These are phyloP conservation scores for Hymenotorrendiella dingleyae DNA, from an alignment of 2,329 filamentous ascomycete genomes.

Conservation along the genomic window DNA sequence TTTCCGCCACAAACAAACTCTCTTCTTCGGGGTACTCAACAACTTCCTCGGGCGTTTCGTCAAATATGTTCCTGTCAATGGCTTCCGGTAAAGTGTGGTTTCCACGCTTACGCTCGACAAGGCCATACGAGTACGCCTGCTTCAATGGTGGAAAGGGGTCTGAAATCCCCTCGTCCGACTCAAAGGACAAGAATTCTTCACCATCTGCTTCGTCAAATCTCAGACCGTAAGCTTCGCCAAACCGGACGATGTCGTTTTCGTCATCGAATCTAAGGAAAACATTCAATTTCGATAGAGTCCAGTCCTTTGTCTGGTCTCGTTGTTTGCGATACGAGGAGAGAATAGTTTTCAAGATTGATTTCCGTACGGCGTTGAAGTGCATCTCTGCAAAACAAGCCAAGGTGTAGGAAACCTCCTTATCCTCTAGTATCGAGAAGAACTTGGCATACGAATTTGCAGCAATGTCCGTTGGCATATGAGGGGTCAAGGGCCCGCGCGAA, in stretches of 20 bases:
- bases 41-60: slow-evolving; percentile 26
- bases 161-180: slow-evolving; percentile 17
- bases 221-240: slow-evolving; percentile 54
- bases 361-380: slow-evolving; percentile 57
- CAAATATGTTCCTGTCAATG: slow-evolving; percentile 50
- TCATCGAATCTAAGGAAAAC: slow-evolving; percentile 60
- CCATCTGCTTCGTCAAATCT: slow-evolving; percentile 41
- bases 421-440: slow-evolving; percentile 56
- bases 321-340: slow-evolving; percentile 50
- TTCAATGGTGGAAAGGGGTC: slow-evolving; percentile 43
- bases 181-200: slow-evolving; percentile 30
- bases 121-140: slow-evolving; percentile 48
- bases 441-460: slow-evolving; percentile 45
- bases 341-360: slow-evolving; percentile 50
- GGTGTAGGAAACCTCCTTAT: slow-evolving; percentile 54
- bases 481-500: slow-evolving; percentile 51
- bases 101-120: slow-evolving; percentile 57
- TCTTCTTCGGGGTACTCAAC: slow-evolving; percentile 22
- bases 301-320: slow-evolving; percentile 52
- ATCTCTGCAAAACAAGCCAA: slow-evolving; percentile 66
- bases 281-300: slow-evolving; percentile 52
- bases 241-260: slow-evolving; percentile 57
- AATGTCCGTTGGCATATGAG: slow-evolving; percentile 31
- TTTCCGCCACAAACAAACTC: slow-evolving; percentile 23
- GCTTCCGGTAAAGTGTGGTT: slow-evolving; percentile 45